Percentiles rank a stretch among this genome's conserved stretches.
These are phyloP conservation scores for Hydnum rufescens DNA, from an alignment of 768 basidiomycete genomes.

Conservation along the genomic window DNA sequence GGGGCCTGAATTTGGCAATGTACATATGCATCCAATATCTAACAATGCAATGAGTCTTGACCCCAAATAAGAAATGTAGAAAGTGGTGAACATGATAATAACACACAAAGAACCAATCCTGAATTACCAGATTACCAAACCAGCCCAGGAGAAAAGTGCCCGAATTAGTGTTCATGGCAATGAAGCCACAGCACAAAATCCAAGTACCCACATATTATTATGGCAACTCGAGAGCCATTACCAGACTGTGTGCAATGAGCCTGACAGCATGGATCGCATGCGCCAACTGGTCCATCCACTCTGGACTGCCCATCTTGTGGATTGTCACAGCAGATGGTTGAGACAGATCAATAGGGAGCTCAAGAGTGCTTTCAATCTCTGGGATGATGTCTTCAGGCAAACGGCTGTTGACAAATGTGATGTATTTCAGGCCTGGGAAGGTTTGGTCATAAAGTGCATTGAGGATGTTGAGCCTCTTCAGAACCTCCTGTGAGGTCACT, in stretches of 20 bases:
- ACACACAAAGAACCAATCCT: no score
- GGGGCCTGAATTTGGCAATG: no score
- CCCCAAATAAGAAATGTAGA: no score
- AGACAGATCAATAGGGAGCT: slow-evolving; percentile 19
- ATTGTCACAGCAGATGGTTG: slow-evolving; percentile 20
- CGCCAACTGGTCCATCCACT: slow-evolving; percentile 47
- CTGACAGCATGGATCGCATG: slow-evolving; percentile 60
- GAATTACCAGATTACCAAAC: no score
- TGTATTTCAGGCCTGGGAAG: slow-evolving; percentile 64
- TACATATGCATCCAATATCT: no score
- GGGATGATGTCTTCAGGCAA: slow-evolving; percentile 46
- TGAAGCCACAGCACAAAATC: no score
- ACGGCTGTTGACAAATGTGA: slow-evolving; percentile 84
- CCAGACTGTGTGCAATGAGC: slow-evolving; percentile 54
- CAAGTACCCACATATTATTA: no score
- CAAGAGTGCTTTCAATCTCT: slow-evolving; percentile 59
- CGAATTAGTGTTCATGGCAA: no score
- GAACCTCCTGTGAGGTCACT: slow-evolving; percentile 55
- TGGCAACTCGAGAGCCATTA: slow-evolving; percentile 32
- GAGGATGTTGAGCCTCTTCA: slow-evolving; percentile 49
- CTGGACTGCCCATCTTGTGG: slow-evolving; percentile 23
- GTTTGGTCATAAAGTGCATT: slow-evolving; percentile 56
- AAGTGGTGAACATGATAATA: no score
- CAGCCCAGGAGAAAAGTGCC: no score
- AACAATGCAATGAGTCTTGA: no score